Evolutionary conservation across 345 rosid genomes (phyloP).

Genomic region (Citrus trifoliata): DNA sequence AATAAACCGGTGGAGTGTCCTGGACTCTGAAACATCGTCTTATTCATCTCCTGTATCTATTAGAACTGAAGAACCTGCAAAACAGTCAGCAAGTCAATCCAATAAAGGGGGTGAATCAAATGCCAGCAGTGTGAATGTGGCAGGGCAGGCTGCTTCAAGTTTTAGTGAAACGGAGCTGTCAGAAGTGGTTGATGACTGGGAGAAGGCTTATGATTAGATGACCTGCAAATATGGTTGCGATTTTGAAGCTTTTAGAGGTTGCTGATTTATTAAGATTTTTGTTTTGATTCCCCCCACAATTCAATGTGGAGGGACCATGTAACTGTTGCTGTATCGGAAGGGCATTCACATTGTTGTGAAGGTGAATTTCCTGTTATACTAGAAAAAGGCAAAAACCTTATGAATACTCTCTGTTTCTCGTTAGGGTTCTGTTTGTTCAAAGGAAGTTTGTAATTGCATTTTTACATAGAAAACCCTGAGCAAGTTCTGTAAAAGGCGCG

Average conservation of each 20-base stretch:
- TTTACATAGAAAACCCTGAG: too few species aligned
- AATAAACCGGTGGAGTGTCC: conserved; percentile 63
- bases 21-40: conserved; percentile 42
- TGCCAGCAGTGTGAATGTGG: conserved; percentile 20
- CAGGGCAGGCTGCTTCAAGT: conserved; percentile 29
- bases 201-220: conserved; percentile 65
- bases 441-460: too few species aligned
- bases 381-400: background rate
- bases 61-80: conserved; percentile 21
- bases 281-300: background rate
- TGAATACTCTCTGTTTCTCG: too few species aligned
- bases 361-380: background rate
- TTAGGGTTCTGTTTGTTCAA: too few species aligned
- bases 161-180: conserved; percentile 21
- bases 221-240: background rate
- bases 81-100: conserved; percentile 12
- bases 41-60: conserved; percentile 33
- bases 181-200: conserved; percentile 86
- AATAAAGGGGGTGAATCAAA: conserved; percentile 26
- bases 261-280: background rate
- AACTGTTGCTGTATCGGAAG: background rate
- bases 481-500: too few species aligned
- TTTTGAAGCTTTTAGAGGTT: background rate
- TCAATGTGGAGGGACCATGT: background rate
- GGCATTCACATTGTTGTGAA: background rate